phyloP scores from a whole-genome alignment of 352 stramenopile genomes.

The Pythium aquatile region DNA sequence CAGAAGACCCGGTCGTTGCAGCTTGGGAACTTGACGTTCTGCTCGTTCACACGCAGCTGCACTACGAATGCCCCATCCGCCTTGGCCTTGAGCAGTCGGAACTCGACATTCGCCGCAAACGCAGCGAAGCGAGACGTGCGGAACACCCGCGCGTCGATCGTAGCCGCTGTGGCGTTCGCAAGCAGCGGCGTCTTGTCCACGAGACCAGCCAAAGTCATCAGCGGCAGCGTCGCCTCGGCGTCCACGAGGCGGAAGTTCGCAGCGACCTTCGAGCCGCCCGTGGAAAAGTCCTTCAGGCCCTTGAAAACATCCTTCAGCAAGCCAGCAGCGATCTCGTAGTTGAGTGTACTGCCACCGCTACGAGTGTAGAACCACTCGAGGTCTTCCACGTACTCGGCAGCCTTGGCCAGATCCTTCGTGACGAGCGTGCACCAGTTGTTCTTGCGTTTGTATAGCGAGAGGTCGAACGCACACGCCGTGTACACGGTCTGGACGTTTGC shows the following conservation, averaged over 20 bases:
- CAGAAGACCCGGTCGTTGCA: slow-evolving; percentile 11
- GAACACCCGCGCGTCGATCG: slow-evolving; percentile 11
- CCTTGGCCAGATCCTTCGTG: not conserved
- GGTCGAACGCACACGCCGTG: slow-evolving; percentile 12
- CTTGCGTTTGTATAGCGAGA: slow-evolving; percentile 11
- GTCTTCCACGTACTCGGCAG: slow-evolving; percentile 13
- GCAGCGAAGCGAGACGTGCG: slow-evolving; percentile 6
- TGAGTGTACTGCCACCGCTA: slow-evolving; percentile 12
- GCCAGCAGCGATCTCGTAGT: slow-evolving; percentile 22
- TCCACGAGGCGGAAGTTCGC: slow-evolving; percentile 21
- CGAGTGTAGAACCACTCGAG: slow-evolving; percentile 13
- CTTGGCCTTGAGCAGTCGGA: slow-evolving; percentile 15
- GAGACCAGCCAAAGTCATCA: slow-evolving; percentile 17
- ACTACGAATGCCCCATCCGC: slow-evolving; percentile 5
- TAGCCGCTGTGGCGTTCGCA: not conserved
- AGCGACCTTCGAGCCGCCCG: not conserved
- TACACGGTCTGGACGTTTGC: slow-evolving; percentile 7
- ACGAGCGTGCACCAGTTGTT: slow-evolving; percentile 19
- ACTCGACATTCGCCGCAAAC: slow-evolving; percentile 19
- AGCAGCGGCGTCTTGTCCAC: slow-evolving; percentile 5
- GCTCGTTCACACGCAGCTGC: slow-evolving; percentile 21
- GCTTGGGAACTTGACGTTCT: slow-evolving; percentile 8
- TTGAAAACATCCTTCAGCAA: slow-evolving; percentile 11
- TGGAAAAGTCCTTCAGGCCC: slow-evolving; percentile 9
- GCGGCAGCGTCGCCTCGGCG: slow-evolving; percentile 12